These are phyloP conservation scores for Cystobasidium tubakii DNA, from an alignment of 768 basidiomycete species.

Conservation along the genomic window DNA sequence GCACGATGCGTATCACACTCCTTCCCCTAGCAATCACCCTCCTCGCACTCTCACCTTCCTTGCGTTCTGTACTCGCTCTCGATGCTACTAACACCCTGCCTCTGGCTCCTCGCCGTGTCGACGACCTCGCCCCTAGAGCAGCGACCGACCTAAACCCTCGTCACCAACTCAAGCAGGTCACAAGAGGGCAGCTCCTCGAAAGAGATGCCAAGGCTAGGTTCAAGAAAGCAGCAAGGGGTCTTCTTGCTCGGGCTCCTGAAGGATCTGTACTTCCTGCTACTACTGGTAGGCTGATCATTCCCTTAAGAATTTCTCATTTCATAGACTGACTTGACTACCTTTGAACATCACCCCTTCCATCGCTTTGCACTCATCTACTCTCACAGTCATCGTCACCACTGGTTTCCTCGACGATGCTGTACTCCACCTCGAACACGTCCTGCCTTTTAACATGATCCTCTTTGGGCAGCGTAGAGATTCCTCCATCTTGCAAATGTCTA, in stretches of 20 bases:
- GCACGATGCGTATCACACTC: background rate
- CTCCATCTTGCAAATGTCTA: background rate
- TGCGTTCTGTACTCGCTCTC: background rate
- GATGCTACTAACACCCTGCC: background rate
- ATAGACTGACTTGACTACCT: background rate
- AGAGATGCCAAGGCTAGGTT: background rate
- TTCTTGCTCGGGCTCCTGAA: background rate
- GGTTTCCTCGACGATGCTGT: slow-evolving; percentile 6
- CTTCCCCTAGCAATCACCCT: background rate
- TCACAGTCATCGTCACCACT: slow-evolving; percentile 6
- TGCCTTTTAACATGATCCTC: background rate
- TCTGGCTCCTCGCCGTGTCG: background rate
- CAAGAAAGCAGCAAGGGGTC: background rate
- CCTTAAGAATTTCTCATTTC: no score
- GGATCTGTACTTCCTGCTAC: background rate
- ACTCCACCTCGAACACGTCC: background rate
- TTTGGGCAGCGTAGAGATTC: background rate
- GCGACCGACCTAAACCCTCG: background rate
- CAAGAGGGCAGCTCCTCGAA: background rate
- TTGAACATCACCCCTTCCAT: background rate
- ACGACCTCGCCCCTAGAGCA: background rate
- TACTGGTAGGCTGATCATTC: background rate
- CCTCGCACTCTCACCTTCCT: background rate
- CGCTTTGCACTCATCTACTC: background rate
- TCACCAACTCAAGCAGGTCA: background rate